Conservation (phyloP, 2,329 filamentous ascomycete genomes). For the Epichloe aotearoae region DNA sequence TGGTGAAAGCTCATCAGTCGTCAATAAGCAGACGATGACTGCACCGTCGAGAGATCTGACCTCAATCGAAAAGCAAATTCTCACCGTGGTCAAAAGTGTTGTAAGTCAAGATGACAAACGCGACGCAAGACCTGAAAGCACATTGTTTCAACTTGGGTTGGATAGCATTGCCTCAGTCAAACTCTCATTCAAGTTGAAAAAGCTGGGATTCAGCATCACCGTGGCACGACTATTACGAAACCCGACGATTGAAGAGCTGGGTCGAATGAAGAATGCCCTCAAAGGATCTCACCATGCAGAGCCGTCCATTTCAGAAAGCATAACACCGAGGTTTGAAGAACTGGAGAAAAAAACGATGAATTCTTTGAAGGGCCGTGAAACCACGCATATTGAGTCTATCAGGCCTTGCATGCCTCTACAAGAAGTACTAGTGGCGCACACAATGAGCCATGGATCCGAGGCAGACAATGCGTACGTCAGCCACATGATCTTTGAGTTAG, state of each 20-base stretch:
- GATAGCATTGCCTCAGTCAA: conserved; percentile 24
- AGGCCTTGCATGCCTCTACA: conserved; percentile 10
- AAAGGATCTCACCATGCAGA: neutral
- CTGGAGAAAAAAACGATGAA: neutral
- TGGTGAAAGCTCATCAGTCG: neutral
- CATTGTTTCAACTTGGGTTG: conserved; percentile 22
- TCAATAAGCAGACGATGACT: neutral
- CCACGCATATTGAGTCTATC: conserved; percentile 1
- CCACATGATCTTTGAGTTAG: conserved; percentile 18
- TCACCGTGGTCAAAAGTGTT: neutral
- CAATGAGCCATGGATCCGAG: conserved; percentile 14
- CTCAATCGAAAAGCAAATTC: neutral
- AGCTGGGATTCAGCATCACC: conserved; percentile 18
- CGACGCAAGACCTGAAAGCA: neutral
- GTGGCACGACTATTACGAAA: conserved; percentile 22
- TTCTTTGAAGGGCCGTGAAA: neutral
- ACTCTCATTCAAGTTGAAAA: conserved; percentile 20
- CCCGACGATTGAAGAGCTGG: conserved; percentile 20
- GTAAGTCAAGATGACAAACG: neutral
- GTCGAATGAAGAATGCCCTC: conserved; percentile 3
- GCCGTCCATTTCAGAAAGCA: neutral
- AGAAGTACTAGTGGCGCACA: conserved; percentile 18
- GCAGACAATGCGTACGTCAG: conserved; percentile 19
- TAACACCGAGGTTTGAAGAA: neutral
- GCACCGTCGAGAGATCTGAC: neutral